These are phyloP conservation scores for Panellus pusillus DNA, from an alignment of 768 basidiomycete species.

Conservation along the genomic window DNA sequence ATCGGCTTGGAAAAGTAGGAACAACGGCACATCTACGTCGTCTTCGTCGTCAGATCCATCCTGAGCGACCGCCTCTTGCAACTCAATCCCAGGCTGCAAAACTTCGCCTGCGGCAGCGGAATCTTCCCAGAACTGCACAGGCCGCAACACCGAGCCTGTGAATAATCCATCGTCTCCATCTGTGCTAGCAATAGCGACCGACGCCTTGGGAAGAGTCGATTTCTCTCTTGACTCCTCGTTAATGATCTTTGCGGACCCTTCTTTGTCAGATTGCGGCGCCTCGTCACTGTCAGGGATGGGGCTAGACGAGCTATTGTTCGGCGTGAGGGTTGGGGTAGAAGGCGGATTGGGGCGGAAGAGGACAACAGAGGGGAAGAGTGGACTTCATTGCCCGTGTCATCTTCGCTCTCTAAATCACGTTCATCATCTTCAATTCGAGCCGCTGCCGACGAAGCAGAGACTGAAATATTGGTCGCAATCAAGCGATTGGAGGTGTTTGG, in stretches of 20 bases:
- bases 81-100: slow-evolving; percentile 42
- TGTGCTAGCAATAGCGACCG: slow-evolving; percentile 7
- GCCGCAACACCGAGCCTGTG: slow-evolving; percentile 37
- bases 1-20: slow-evolving; percentile 19
- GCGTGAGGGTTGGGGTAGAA: slow-evolving; percentile 62
- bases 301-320: slow-evolving; percentile 65
- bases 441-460: background rate
- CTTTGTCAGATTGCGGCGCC: slow-evolving; percentile 11
- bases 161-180: slow-evolving; percentile 36
- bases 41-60: slow-evolving; percentile 31
- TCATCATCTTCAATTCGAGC: slow-evolving; percentile 1
- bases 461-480: slow-evolving; percentile 29
- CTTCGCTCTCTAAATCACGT: slow-evolving; percentile 12
- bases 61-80: slow-evolving; percentile 29
- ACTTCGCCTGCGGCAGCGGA: slow-evolving; percentile 21
- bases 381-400: background rate
- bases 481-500: slow-evolving; percentile 48
- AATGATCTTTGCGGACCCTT: background rate
- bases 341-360: slow-evolving; percentile 31
- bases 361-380: slow-evolving; percentile 25
- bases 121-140: slow-evolving; percentile 46
- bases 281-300: slow-evolving; percentile 41
- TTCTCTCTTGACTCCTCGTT: background rate
- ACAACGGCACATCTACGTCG: slow-evolving; percentile 28
- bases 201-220: background rate